Evolutionary conservation across 1,284 basidiomycete species (phyloP).

Genomic region (Ceratobasidium sp.): DNA sequence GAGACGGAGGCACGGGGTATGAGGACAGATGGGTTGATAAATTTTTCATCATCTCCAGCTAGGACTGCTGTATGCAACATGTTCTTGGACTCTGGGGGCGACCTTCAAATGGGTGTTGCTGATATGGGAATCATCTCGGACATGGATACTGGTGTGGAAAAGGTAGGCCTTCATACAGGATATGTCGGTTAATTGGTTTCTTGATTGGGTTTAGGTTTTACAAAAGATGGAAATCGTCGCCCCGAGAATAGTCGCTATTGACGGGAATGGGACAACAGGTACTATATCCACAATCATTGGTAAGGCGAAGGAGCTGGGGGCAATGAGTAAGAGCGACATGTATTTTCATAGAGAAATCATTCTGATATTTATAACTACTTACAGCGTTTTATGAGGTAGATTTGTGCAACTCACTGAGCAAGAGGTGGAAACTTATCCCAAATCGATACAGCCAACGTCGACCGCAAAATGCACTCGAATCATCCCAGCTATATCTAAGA

Average conservation of each 20-base stretch:
- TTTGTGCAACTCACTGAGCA: slow-evolving; percentile 43
- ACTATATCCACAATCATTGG: slow-evolving; percentile 61
- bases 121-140: slow-evolving; percentile 79
- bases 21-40: slow-evolving; percentile 79
- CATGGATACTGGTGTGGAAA: slow-evolving; percentile 56
- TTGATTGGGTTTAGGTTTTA: slow-evolving; percentile 42
- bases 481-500: slow-evolving; percentile 62
- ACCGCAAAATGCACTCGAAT: slow-evolving; percentile 76
- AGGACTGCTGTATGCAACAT: slow-evolving; percentile 85
- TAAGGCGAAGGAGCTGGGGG: slow-evolving; percentile 32
- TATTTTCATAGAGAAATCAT: slow-evolving; percentile 56
- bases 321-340: slow-evolving; percentile 6
- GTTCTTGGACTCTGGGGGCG: slow-evolving; percentile 74
- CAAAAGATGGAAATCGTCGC: slow-evolving; percentile 52
- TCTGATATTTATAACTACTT: slow-evolving; percentile 55
- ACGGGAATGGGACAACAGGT: slow-evolving; percentile 75
- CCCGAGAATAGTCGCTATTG: slow-evolving; percentile 75
- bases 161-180: slow-evolving; percentile 55
- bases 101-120: slow-evolving; percentile 83
- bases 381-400: slow-evolving; percentile 41
- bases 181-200: not conserved
- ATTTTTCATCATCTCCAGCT: slow-evolving; percentile 44
- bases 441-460: slow-evolving; percentile 76
- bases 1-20: slow-evolving; percentile 71
- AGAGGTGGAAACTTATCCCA: not conserved